Percentiles rank a stretch among this genome's conserved stretches.
phyloP scores from a whole-genome alignment of 352 stramenopile species.

The Pilasporangium apinafurcum region DNA sequence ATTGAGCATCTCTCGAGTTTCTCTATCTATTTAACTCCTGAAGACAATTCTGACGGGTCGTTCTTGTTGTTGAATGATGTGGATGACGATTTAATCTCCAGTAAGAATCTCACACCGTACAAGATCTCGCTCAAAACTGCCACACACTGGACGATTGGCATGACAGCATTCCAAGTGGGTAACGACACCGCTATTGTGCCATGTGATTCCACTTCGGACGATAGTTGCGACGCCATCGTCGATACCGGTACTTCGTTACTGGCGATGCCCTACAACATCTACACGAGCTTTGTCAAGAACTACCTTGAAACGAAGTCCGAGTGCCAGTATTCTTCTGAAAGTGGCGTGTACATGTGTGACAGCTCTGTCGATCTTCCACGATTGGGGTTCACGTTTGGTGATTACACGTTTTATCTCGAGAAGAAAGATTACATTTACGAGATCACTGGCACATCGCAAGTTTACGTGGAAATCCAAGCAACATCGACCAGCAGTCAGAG shows the following conservation, averaged over 20 bases:
- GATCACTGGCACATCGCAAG: slow-evolving; percentile 18
- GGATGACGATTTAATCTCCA: slow-evolving; percentile 42
- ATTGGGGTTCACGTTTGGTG: slow-evolving; percentile 44
- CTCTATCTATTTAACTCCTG: slow-evolving; percentile 51
- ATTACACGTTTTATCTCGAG: slow-evolving; percentile 52
- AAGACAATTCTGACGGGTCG: slow-evolving; percentile 35
- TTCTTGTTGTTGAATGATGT: slow-evolving; percentile 70
- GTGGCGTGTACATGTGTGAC: slow-evolving; percentile 51
- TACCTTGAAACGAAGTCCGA: no score
- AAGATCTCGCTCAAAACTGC: slow-evolving; percentile 39
- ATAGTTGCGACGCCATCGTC: slow-evolving; percentile 20
- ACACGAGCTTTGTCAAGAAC: slow-evolving; percentile 23
- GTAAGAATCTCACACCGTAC: slow-evolving; percentile 33
- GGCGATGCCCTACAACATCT: slow-evolving; percentile 18
- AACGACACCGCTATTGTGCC: slow-evolving; percentile 1
- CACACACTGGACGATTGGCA: slow-evolving; percentile 46
- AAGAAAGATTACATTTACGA: slow-evolving; percentile 45
- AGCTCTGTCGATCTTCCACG: slow-evolving; percentile 33
- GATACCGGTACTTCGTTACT: slow-evolving; percentile 35
- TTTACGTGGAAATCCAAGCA: slow-evolving; percentile 34
- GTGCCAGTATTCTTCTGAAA: slow-evolving; percentile 15
- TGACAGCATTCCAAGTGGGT: slow-evolving; percentile 6
- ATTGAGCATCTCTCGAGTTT: slow-evolving; percentile 62
- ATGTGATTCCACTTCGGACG: not conserved
- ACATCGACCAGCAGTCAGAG: slow-evolving; percentile 18